Evolutionary conservation across 768 basidiomycete genomes (phyloP), one percentile per base, ranked within the genome.

Genomic region (Cystofilobasidium macerans): DNA sequence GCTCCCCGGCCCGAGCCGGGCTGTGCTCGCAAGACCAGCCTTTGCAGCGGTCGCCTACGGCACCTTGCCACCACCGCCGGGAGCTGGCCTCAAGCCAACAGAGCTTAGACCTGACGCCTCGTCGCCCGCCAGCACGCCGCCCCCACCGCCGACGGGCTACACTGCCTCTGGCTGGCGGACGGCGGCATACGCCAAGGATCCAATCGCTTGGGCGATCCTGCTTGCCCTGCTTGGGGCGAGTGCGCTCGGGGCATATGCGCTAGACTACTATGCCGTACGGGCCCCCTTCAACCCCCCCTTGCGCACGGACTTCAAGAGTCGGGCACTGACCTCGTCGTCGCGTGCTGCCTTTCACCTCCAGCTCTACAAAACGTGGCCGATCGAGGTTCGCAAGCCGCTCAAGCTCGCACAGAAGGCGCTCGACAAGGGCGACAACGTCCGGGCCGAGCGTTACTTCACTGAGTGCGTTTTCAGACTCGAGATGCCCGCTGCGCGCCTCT

Each of bases 301-400:
- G 51, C 26, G 2, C 9, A 26, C 13, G 13, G 32, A 12, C 8
- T 54, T 13, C 18, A 8, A 8, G 4, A 8, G 28, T 54, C 12
- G 51, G 16, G 45, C 13, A 30, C 48, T 24, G 9, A 3, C 48
- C 28, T 24, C 24, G 9, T 30, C 8, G 11, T 48, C 20, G 30
- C 38, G 24, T n/a, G 3, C 18, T 36, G 40, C 26, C 30, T 32
- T 30, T 20, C 14, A 3, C 53, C 28, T 14, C 30, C 60, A 67
- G 65, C 51, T 61, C 12, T 61, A 53, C 60, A 62, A 32, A n/a
- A 45, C 40, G 20, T 67, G 65, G 65, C 65, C 65, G 1, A 30
- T 56, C 13, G 48, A 53, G 35, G 35, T 67, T 24, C 47, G 65
- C 16, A 32, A 61, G 8, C 38, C 28, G 5, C 65, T 67, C 20